Percentiles rank a stretch among this genome's conserved stretches.
Evolutionary conservation across 345 rosid genomes (phyloP).

Genomic region (Eucalyptus lansdowneana): DNA sequence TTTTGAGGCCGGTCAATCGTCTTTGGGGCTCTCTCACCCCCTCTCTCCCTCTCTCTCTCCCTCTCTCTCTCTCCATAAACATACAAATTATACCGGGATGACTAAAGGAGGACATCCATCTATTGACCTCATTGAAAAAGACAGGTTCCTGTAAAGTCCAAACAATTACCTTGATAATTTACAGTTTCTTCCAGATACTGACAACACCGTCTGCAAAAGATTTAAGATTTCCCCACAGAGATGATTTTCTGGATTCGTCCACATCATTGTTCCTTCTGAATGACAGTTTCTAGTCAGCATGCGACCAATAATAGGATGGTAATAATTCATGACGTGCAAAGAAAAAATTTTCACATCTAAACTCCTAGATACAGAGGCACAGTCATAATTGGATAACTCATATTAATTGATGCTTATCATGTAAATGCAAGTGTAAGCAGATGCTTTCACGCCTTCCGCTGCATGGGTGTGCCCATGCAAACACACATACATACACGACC

Average conservation of each 20-base stretch:
- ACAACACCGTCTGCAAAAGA: constrained; percentile 20
- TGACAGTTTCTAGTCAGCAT: not conserved
- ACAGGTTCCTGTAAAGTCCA: not conserved
- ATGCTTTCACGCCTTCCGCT: not conserved
- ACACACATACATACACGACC: not conserved
- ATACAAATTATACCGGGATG: not conserved
- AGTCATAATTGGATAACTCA: not conserved
- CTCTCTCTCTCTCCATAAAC: not conserved
- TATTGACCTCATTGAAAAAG: not conserved
- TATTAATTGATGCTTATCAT: not conserved
- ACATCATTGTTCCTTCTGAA: not conserved
- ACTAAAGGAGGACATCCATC: not conserved
- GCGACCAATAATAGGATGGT: not conserved
- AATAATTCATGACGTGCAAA: not conserved
- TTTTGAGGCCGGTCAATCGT: not conserved
- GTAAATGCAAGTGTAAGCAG: not conserved
- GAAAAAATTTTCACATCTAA: not conserved
- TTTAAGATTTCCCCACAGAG: constrained; percentile 28
- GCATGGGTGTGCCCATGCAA: not conserved
- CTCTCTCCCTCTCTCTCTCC: not conserved
- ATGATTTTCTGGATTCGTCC: constrained; percentile 1
- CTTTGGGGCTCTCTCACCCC: not conserved
- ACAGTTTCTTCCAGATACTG: constrained; percentile 18
- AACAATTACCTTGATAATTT: not conserved
- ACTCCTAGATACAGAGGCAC: not conserved